Base-by-base conservation (phyloP, 441 rosid genomes). In the Heliophila coronopifolia region DNA sequence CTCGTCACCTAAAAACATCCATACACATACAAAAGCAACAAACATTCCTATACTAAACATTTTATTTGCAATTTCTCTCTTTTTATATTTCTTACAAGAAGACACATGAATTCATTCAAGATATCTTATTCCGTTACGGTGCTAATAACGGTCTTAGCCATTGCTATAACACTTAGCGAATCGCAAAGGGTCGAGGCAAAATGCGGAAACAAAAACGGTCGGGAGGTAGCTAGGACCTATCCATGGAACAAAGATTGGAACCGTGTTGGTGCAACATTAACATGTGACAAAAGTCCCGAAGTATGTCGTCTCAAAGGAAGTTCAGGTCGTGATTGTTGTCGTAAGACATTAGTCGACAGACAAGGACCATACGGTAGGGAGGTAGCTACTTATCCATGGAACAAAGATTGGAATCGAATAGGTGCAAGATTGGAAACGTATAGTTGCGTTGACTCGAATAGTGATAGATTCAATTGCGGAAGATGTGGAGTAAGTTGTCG, bases 241-340 rank as follows among this genome's bases (percentile, higher is more conserved):
- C 17, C 51, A 67, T 12, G 16, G 36, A 1, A 52, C 11, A 65
- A 44, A 43, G 65, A 26, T 58, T 7, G 54, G 47, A 41, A 2
- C 1, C 55, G 51, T 16, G 22, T 27, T 19, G 12, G 38, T 58
- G 64, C 59, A 1, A 23, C 3, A 0, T 23, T 52, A 73, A 73
- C 78, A 9, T 83, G 92, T 20, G 7, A 80, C 45, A 68, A 36
- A 4, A 74, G 69, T 47, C 71, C 92, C 10, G 72, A 66, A 42
- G 63, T 76, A 14, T 85, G 94, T 11, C 76, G 78, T 3, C 63
- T n/a, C 11, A 57, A 42, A 40, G 83, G 83, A 1, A 80, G 90
- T 47, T 60, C 80, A 0, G 84, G 91, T 11, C 82, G 75, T 3
- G 62, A 73, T 38, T 85, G 94, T 54, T 84, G 93, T 69, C 59